These are phyloP conservation scores for Isatis tinctoria DNA, from an alignment of 345 rosid species.

Conservation along the genomic window DNA sequence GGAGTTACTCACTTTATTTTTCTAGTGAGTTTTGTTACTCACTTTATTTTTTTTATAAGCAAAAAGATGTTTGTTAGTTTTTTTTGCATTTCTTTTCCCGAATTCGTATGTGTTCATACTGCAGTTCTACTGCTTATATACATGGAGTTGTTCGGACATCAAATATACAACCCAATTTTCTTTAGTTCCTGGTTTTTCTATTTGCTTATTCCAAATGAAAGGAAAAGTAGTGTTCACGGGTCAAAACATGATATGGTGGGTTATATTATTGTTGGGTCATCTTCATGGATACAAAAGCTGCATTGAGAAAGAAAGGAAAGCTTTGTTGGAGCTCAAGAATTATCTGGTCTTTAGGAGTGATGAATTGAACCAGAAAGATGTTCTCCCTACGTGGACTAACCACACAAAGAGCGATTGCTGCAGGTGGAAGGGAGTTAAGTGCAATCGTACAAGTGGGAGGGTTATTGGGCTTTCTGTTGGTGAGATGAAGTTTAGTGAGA, in stretches of 20 bases:
- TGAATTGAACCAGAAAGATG: too few species aligned
- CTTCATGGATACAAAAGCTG: neutral
- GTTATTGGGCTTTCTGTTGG: neutral
- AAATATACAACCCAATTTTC: neutral
- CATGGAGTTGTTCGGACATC: neutral
- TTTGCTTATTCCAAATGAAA: neutral
- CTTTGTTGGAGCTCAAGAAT: slow-evolving; percentile 6
- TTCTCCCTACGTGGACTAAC: neutral
- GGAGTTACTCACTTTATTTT: too few species aligned
- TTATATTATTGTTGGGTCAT: neutral
- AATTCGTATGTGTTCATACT: neutral
- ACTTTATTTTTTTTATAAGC: neutral
- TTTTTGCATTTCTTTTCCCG: neutral
- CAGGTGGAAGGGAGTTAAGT: neutral
- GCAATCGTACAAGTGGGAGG: neutral
- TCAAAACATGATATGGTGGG: neutral
- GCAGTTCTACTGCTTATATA: neutral
- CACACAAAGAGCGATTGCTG: neutral
- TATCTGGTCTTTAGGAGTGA: too few species aligned
- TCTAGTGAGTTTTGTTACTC: too few species aligned
- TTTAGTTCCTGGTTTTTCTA: neutral
- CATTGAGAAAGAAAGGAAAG: neutral
- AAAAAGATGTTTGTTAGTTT: too few species aligned
- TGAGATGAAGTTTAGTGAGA: neutral
- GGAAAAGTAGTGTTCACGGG: neutral